Evolutionary conservation across 371 early-diverging fungal species (phyloP).

Genomic region (Ecytonucleospora hepatopenaei): DNA sequence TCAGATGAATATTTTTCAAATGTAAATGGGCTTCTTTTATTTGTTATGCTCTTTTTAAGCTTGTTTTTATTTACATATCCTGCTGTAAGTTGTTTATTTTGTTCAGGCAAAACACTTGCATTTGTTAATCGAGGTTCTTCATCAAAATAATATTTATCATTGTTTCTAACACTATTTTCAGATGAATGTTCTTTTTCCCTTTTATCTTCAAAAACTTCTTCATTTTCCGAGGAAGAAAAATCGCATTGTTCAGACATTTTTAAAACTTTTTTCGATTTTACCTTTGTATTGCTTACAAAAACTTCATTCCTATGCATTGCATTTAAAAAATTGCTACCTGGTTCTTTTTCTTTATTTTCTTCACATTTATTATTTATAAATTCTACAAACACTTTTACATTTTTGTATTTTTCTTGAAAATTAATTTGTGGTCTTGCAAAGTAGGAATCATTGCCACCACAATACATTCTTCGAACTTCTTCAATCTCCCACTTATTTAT

Average conservation of each 20-base stretch:
- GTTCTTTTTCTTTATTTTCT: constrained; percentile 14
- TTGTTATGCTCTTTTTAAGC: background rate
- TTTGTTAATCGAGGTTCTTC: background rate
- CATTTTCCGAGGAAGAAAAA: constrained; percentile 12
- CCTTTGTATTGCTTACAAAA: background rate
- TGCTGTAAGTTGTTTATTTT: background rate
- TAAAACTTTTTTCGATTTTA: constrained; percentile 3
- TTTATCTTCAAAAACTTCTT: background rate
- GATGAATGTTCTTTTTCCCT: background rate
- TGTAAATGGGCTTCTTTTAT: background rate
- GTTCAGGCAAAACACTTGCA: background rate
- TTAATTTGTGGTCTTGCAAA: background rate
- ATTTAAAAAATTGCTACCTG: constrained; percentile 16
- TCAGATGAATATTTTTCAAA: too few relatives aligned
- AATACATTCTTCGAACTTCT: constrained; percentile 39
- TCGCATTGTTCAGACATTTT: constrained; percentile 12
- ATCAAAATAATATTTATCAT: background rate
- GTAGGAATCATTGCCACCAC: constrained; percentile 37
- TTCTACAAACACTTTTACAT: constrained; percentile 13
- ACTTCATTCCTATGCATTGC: background rate
- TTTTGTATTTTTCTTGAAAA: constrained; percentile 32
- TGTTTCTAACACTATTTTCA: background rate
- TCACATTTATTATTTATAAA: constrained; percentile 14
- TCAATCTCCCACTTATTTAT: constrained; percentile 37
- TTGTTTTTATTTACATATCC: background rate